Base-by-base conservation (phyloP, 306 rosid genomes). In the Prunus mira region DNA sequence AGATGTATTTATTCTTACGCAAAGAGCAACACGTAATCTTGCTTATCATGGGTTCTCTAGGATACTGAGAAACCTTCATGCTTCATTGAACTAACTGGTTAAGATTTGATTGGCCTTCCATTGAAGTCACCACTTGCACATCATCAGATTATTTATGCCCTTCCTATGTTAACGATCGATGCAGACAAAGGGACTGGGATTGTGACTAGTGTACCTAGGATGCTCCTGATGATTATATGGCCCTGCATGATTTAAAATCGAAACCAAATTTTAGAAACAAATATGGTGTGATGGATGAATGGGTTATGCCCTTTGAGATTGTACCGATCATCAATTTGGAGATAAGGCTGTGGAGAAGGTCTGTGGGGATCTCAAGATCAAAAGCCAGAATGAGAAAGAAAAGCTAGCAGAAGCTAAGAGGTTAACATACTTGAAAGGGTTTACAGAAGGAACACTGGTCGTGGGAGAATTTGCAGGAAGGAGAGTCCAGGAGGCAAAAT, bases 131-230 rank as follows among this genome's bases (percentile, higher is more conserved):
- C 98, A 12, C 93, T 89, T 62, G 79, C 98, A 9, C 46, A 87
- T 18, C 87, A 92, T 49, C 89, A 89, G 64, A 68, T 88, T 62
- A 92, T 94, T 63, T 92, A 94, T 80, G 94, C 95, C 5, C 98
- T 94, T 82, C 98, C 98, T 20, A 94, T 94, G 98, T 45, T 94
- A 84, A 90, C 97, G 34, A 86, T 94, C 75, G 80, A 92, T 65
- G 92, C 93, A 82, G 96, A 94, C 74, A 94, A 94, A 85, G 98
- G 98, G 72, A 90, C 98, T 12, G 97, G 98, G 54, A 86, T 94
- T 18, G 98, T 94, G 69, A 94, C 98, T 41, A 92, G 97, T 80
- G 98, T 94, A 66, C 98, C 98, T 18, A 88, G 93, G 98, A 94
- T 81, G 89, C 98, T 67, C 98, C 98, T 3, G 97, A 94, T 84